A percentile compares a stretch with the other conserved stretches of the same genome.
phyloP scores from a whole-genome alignment of 2,329 filamentous ascomycete species.

The Diplodia corticola region DNA sequence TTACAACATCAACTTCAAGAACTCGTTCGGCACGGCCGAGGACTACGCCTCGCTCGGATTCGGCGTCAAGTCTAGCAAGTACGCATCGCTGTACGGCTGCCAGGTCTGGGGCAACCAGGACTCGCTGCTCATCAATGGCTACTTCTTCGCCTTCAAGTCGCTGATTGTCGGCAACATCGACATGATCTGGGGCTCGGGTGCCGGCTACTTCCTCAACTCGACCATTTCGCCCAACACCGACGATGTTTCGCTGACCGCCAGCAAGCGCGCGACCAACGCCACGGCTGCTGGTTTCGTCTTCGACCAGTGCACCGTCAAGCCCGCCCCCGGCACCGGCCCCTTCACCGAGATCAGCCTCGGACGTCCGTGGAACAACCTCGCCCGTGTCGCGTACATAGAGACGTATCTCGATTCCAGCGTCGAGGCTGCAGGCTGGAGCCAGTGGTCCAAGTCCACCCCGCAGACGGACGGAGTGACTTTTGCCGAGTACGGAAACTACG shows the following conservation, averaged over 20 bases:
- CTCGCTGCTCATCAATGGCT: conserved; percentile 43
- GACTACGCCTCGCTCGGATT: conserved; percentile 53
- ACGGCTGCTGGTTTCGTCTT: conserved; percentile 53
- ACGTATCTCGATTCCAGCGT: conserved; percentile 56
- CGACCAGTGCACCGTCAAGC: conserved; percentile 49
- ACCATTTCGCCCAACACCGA: conserved; percentile 42
- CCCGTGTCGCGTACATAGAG: conserved; percentile 50
- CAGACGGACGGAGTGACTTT: conserved; percentile 20
- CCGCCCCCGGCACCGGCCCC: conserved; percentile 35
- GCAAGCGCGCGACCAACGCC: conserved; percentile 43
- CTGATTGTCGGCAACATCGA: conserved; percentile 46
- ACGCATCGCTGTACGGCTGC: conserved; percentile 58
- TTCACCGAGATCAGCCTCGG: conserved; percentile 47
- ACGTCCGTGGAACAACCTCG: conserved; percentile 51
- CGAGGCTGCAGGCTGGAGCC: conserved; percentile 57
- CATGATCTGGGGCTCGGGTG: conserved; percentile 47
- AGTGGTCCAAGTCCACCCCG: conserved; percentile 38
- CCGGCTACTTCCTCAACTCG: conserved; percentile 47
- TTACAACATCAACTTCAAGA: conserved; percentile 61
- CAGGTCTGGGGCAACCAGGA: conserved; percentile 57
- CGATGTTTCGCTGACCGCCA: conserved; percentile 39
- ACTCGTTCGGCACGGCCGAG: conserved; percentile 33
- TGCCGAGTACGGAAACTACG: conserved; percentile 58
- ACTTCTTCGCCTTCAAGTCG: conserved; percentile 44
- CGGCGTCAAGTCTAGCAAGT: conserved; percentile 46